Evolutionary conservation across 2,329 filamentous ascomycete species (phyloP), one percentile per base, ranked within the genome.

Genomic region (Saccharata proteae): DNA sequence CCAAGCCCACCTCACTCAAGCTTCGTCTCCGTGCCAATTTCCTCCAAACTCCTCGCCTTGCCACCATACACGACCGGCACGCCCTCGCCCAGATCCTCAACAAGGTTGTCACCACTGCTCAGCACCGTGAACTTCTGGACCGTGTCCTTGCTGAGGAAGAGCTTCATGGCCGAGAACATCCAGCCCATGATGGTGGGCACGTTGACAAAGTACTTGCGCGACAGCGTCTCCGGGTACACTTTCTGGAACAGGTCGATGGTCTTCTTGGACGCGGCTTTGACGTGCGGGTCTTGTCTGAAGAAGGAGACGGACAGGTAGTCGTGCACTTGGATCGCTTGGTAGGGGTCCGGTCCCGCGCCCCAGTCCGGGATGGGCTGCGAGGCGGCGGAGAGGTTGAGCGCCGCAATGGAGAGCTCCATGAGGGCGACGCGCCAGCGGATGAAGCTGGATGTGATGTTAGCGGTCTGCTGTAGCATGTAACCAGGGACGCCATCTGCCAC

Each of bases 191-290:
- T 67, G 34, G 77, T 59, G 0, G 88, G 88, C 5, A 94, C 83
- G 48, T 94, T 94, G 60, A 94, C 80, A 52, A 94, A 94, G 68
- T 86, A 94, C 65, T 94, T 94, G 61, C 88, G 74, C 45, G 74
- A 74, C 29, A 94, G 69, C 7, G 93, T 74, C 62, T 94, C 88
- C 0, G 88, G 86, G 60, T 94, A 94, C 43, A 81, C 80, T 43
- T 72, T 75, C 30, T 77, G 72, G 53, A 94, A 84, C 30, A 80
- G 67, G 39, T 80, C 69, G 53, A 94, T 92, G 26, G 82, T 86
- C 60, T 86, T 75, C 48, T 74, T 77, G 41, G 74, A 80, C 11
- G 82, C 80, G 3, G 74, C 67, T 55, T 81, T 85, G 57, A 90
- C 76, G 35, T 69, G 65, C 1, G 80, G 71, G 35, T 88, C 78